Evolutionary conservation across 1,284 basidiomycete genomes (phyloP).

Genomic region (Microbotryum saponariae): DNA sequence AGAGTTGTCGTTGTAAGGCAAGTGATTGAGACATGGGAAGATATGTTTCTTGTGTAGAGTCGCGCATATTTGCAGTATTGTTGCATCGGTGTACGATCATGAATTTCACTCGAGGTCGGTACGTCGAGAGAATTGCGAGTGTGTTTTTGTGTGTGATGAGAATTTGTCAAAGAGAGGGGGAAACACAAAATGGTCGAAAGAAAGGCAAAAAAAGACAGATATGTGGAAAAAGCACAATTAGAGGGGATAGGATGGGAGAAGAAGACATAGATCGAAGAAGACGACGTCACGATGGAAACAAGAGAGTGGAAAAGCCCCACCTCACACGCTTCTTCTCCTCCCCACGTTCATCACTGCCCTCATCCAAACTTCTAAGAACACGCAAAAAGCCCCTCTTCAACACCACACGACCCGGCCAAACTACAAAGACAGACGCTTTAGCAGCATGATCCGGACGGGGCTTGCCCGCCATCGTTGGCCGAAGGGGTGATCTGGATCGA

Average conservation of each 20-base stretch:
- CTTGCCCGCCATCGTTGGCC: conserved; percentile 49
- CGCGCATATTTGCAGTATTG: no score
- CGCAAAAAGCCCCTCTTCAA: not conserved
- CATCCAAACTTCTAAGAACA: not conserved
- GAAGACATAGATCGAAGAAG: not conserved
- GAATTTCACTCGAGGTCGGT: no score
- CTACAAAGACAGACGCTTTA: conserved; percentile 8
- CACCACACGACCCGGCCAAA: not conserved
- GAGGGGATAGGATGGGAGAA: not conserved
- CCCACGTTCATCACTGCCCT: not conserved
- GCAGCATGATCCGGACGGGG: conserved; percentile 32
- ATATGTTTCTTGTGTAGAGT: no score
- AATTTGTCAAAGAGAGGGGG: not conserved
- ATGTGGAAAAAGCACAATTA: not conserved
- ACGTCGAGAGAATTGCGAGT: no score
- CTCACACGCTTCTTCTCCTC: not conserved
- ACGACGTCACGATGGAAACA: not conserved
- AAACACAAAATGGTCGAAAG: not conserved
- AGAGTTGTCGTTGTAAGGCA: no score
- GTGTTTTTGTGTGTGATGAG: no score
- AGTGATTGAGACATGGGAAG: no score
- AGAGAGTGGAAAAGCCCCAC: not conserved
- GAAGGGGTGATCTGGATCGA: conserved; percentile 53
- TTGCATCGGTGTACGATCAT: no score
- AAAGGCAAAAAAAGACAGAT: not conserved